These are phyloP conservation scores for Yarrowia divulgata DNA, from an alignment of 805 yeast species.

Conservation along the genomic window DNA sequence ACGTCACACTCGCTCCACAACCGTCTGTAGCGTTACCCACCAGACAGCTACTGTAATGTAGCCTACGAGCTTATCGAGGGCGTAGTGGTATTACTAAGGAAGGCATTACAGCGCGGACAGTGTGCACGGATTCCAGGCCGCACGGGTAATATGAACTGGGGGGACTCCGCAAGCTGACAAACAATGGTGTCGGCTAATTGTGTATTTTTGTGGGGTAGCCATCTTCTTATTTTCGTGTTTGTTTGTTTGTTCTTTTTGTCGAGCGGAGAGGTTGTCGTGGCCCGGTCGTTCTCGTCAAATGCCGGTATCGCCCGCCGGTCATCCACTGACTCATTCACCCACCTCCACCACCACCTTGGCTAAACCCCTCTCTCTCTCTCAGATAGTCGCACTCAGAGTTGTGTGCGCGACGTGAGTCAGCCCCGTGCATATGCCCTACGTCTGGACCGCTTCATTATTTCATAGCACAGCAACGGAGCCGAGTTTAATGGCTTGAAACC, in stretches of 20 bases:
- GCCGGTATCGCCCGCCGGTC: conserved; percentile 3
- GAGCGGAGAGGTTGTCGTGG: too few species aligned
- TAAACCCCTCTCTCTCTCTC: conserved; percentile 8
- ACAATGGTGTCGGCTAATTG: too few species aligned
- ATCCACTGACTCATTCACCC: conserved; percentile 19
- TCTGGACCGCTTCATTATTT: conserved; percentile 36
- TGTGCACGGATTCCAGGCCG: too few species aligned
- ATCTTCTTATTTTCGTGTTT: background rate
- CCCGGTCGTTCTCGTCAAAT: conserved; percentile 9
- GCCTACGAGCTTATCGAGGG: too few species aligned
- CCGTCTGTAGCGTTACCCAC: too few species aligned
- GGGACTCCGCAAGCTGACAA: too few species aligned
- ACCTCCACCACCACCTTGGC: too few species aligned
- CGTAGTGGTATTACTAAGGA: too few species aligned
- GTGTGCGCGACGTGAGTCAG: conserved; percentile 22
- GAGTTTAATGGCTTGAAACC: conserved; percentile 18
- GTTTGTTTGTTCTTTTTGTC: background rate
- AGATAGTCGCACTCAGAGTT: conserved; percentile 3
- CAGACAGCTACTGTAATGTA: too few species aligned
- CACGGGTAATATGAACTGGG: too few species aligned
- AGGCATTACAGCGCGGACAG: too few species aligned
- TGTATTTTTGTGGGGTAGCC: background rate
- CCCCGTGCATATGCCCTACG: conserved; percentile 28
- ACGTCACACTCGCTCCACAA: too few species aligned
- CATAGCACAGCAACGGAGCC: conserved; percentile 31